Percentiles rank a stretch among this genome's conserved stretches.
Conservation (phyloP, 2,329 filamentous ascomycete species). For the Lasiodiplodia sp. region DNA sequence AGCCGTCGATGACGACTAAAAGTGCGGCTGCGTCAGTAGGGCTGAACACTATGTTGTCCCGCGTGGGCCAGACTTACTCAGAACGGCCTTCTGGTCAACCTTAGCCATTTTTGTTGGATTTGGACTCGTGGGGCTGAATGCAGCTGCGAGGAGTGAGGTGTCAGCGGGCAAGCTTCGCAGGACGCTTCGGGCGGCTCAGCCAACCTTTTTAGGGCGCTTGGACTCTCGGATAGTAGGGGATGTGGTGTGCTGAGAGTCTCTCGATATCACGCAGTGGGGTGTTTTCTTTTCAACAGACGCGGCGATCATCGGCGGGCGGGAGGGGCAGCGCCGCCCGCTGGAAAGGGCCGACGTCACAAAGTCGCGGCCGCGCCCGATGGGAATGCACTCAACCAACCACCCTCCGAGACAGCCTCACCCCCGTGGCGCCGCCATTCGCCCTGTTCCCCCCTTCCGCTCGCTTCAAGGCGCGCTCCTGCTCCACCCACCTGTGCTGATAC, state of each 20-base stretch:
- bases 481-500: constrained; percentile 9
- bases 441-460: constrained; percentile 16
- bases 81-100: constrained; percentile 73
- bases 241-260: constrained; percentile 25
- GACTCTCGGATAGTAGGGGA: constrained; percentile 6
- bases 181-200: neutral
- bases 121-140: constrained; percentile 9
- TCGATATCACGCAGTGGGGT: constrained; percentile 28
- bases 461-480: constrained; percentile 21
- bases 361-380: constrained; percentile 16
- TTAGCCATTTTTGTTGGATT: constrained; percentile 63
- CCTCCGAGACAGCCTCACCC: constrained; percentile 18
- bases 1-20: constrained; percentile 92
- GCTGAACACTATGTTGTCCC: constrained; percentile 55
- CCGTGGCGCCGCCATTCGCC: constrained; percentile 5
- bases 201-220: neutral
- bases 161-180: constrained; percentile 14
- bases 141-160: constrained; percentile 14
- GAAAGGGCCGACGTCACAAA: constrained; percentile 28
- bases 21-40: constrained; percentile 41
- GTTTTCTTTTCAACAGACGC: constrained; percentile 22
- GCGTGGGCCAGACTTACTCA: constrained; percentile 61
- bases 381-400: neutral
- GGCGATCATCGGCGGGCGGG: constrained; percentile 1
- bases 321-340: constrained; percentile 18